Conservation (phyloP, 306 rosid species). For the Quercus berberidifolia region DNA sequence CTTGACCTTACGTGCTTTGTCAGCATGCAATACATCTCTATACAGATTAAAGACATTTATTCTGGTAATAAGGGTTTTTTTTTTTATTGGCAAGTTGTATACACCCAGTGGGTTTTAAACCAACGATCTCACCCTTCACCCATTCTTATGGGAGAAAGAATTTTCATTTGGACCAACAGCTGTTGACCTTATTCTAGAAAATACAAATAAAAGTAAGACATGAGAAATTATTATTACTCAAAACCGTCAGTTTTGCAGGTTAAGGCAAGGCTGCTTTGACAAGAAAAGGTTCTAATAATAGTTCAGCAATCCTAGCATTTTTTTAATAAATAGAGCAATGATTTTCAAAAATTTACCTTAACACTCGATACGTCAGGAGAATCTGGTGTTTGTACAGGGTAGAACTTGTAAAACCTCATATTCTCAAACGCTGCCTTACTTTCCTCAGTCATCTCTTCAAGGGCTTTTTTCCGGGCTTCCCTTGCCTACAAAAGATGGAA, state of each 20-base stretch:
- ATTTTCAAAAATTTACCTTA: slow-evolving; percentile 44
- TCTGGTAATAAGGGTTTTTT: no score
- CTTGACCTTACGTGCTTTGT: not conserved
- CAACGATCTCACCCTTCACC: no score
- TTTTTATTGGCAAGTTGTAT: no score
- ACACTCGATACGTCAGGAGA: slow-evolving; percentile 71
- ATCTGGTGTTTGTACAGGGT: slow-evolving; percentile 69
- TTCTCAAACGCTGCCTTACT: slow-evolving; percentile 61
- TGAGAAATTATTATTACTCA: not conserved
- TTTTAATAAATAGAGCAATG: not conserved
- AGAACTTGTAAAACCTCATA: slow-evolving; percentile 82
- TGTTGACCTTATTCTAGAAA: no score
- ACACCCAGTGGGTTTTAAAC: no score
- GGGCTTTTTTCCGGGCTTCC: slow-evolving; percentile 69
- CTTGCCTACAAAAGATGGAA: slow-evolving; percentile 51
- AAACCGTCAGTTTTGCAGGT: not conserved
- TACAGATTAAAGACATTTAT: not conserved
- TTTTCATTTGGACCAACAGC: no score
- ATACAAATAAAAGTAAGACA: not conserved
- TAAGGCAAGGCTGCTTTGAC: not conserved
- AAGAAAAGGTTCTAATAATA: not conserved
- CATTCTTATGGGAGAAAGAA: no score
- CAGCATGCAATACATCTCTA: not conserved
- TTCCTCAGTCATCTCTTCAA: slow-evolving; percentile 76
- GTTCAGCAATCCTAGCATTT: not conserved